These are phyloP conservation scores for Sechiopsis laciniata DNA, from an alignment of 306 rosid species.

Conservation along the genomic window DNA sequence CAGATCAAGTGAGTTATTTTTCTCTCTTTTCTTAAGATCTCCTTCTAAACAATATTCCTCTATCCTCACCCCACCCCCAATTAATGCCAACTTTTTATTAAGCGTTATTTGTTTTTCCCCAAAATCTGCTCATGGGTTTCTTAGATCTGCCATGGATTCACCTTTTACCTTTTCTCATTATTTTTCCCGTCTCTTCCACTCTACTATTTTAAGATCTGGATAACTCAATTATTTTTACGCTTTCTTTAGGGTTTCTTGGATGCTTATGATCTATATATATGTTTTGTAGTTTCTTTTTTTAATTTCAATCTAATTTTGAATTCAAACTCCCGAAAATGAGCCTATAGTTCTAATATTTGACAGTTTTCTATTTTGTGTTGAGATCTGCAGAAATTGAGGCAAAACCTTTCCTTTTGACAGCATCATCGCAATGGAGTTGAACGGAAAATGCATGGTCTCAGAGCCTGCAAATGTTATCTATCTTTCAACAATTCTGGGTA, in stretches of 20 bases:
- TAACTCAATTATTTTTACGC: background rate
- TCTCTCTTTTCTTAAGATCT: conserved; percentile 1
- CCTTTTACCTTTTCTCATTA: background rate
- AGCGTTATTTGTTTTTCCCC: too few species aligned
- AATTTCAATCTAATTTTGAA: background rate
- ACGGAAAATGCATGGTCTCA: conserved; percentile 64
- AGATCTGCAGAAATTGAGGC: conserved; percentile 50
- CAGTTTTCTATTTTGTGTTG: conserved; percentile 46
- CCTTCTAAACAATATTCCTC: background rate
- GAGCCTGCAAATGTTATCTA: conserved; percentile 79
- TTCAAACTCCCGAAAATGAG: background rate
- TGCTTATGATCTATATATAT: background rate
- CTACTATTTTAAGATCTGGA: conserved; percentile 7
- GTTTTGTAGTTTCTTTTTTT: too few species aligned
- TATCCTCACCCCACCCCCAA: background rate
- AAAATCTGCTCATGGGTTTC: conserved; percentile 18
- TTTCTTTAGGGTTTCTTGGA: background rate
- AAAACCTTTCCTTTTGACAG: conserved; percentile 23
- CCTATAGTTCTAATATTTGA: conserved; percentile 24
- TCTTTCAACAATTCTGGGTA: conserved; percentile 85
- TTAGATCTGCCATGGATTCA: conserved; percentile 4
- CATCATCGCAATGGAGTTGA: conserved; percentile 54
- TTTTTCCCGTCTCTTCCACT: too few species aligned
- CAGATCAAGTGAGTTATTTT: conserved; percentile 31
- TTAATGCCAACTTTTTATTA: background rate